Percentiles rank a stretch among this genome's conserved stretches.
phyloP scores from a whole-genome alignment of 2,329 filamentous ascomycete species.

The Sporothrix variecibatus region DNA sequence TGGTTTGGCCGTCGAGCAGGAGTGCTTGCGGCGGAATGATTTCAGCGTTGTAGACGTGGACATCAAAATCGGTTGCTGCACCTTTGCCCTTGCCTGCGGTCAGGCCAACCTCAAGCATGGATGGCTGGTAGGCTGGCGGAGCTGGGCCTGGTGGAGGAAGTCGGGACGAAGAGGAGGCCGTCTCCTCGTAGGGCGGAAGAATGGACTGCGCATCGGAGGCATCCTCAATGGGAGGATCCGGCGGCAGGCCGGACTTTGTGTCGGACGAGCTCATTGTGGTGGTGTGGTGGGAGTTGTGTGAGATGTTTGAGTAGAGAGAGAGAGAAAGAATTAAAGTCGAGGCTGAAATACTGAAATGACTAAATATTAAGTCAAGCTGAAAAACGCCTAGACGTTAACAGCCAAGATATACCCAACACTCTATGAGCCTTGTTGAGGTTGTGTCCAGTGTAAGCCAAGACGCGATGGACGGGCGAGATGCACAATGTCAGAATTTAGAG shows the following conservation, averaged over 20 bases:
- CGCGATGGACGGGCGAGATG: neutral
- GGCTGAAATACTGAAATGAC: neutral
- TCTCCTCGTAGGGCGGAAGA: slow-evolving; percentile 3
- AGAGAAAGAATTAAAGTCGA: neutral
- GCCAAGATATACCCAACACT: neutral
- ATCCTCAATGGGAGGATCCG: neutral
- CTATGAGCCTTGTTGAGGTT: neutral
- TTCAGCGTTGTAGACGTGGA: neutral
- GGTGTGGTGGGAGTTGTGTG: neutral
- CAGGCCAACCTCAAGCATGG: neutral
- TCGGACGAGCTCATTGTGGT: neutral
- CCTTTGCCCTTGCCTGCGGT: neutral
- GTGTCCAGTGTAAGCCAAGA: neutral
- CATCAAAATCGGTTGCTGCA: neutral
- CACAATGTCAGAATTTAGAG: neutral
- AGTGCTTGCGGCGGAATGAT: neutral
- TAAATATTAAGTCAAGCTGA: neutral
- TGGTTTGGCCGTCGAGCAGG: neutral
- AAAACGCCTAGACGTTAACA: neutral
- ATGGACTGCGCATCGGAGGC: slow-evolving; percentile 4
- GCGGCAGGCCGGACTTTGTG: neutral
- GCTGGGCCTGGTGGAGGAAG: neutral
- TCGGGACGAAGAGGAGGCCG: neutral
- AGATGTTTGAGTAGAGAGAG: neutral
- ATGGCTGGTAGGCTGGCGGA: neutral